Conservation (phyloP, 2,329 filamentous ascomycete genomes). For the Nigrograna mackinnonii region DNA sequence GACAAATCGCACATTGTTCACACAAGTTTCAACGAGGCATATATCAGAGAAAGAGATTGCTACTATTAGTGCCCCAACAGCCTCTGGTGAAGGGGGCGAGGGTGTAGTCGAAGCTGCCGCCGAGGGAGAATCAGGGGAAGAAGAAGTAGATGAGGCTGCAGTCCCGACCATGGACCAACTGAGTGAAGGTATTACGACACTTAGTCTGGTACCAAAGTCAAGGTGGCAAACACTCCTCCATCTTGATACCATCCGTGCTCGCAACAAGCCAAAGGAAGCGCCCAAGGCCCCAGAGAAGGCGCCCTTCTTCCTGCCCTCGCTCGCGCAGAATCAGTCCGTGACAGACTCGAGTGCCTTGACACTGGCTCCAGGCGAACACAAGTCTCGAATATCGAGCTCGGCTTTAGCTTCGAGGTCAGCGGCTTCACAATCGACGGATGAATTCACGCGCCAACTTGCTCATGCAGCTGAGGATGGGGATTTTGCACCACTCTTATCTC, state of each 20-base stretch:
- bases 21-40: conserved; percentile 82
- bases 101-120: conserved; percentile 78
- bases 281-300: conserved; percentile 92
- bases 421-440: conserved; percentile 31
- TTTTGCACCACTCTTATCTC: conserved; percentile 71
- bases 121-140: conserved; percentile 55
- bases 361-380: conserved; percentile 18
- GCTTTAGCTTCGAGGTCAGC: conserved; percentile 32
- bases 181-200: conserved; percentile 78
- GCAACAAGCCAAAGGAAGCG: conserved; percentile 91
- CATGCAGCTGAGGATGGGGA: conserved; percentile 56
- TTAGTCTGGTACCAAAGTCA: conserved; percentile 86
- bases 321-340: conserved; percentile 43
- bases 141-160: conserved; percentile 46
- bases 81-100: conserved; percentile 80
- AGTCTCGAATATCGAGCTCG: conserved; percentile 38
- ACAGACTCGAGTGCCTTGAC: conserved; percentile 16
- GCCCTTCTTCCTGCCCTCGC: conserved; percentile 87
- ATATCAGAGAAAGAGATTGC: conserved; percentile 77
- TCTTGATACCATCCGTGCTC: conserved; percentile 84
- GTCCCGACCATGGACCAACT: conserved; percentile 72
- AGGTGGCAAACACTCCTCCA: conserved; percentile 95
- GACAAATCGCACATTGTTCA: conserved; percentile 93
- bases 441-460: conserved; percentile 55
- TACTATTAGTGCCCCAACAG: conserved; percentile 69